Base-by-base conservation (phyloP, 192 early-diverging fungal species). In the Blastocladiella britannica region DNA sequence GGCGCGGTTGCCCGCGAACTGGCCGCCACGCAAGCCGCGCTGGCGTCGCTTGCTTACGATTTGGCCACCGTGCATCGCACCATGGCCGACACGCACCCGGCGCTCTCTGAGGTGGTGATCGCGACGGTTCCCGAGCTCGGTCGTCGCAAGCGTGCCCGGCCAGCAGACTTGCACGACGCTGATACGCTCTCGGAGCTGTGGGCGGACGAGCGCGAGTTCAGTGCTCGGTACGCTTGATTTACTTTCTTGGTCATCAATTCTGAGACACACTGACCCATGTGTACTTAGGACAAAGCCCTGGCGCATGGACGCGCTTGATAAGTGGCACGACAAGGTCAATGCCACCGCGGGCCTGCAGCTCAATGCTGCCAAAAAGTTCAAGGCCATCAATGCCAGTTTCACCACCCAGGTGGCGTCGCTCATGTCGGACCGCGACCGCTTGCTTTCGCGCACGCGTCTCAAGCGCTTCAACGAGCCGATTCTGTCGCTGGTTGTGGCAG, bases 361-460 rank as follows among this genome's bases (percentile, higher is more conserved):
- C 30, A n/a, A n/a, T n/a, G n/a, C n/a, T n/a, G 72, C 79, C 63
- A 97, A 92, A 60, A 92, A 92, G 63, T 93, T 97, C 75, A 95
- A 93, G 64, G 87, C 87, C 0, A 83, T 97, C 62, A 89, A 97
- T 71, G 84, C 89, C 71, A 74, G 80, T 25, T 75, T 84, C 15
- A 59, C 83, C 64, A 70, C 72, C 30, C 90, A 93, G 70, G 80
- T 90, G 55, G 59, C 71, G n/a, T 71, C 75, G 53, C 67, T 84
- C 0, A 65, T 92, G 61, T 63, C 67, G 1, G 85, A 88, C 53
- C 74, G 72, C 55, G 82, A 86, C 26, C 72, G 88, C 28, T 62
- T 95, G 15, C 54, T 92, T 31, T 89, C 91, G 71, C 71, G 93
- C 51, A 93, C 93, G 12, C 82, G 83, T 63, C 67, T 95, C 55